phyloP scores from a whole-genome alignment of 768 basidiomycete genomes.

The Mycena maculata region DNA sequence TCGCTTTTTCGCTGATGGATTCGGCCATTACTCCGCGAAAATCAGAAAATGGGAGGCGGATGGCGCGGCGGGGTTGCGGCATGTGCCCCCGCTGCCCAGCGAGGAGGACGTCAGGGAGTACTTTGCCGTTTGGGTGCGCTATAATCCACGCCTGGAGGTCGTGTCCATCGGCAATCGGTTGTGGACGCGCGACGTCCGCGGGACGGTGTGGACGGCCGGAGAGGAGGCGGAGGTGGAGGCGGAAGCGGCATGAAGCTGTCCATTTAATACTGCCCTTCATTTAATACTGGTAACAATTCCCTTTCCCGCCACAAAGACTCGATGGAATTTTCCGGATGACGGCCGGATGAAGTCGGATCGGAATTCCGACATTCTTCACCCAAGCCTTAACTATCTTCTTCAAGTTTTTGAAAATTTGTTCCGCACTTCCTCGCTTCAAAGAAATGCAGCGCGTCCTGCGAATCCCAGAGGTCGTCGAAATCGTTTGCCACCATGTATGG shows the following conservation, averaged over 20 bases:
- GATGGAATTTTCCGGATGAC: too few species aligned
- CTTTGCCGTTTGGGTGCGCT: slow-evolving; percentile 1
- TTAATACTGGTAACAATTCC: too few species aligned
- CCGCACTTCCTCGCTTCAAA: too few species aligned
- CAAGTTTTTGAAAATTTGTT: too few species aligned
- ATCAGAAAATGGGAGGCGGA: not conserved
- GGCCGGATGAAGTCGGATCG: too few species aligned
- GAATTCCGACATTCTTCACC: too few species aligned
- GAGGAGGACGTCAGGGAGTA: not conserved
- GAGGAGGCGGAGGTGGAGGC: too few species aligned
- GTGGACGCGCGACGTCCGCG: not conserved
- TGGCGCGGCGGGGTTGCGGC: not conserved
- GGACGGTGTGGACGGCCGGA: not conserved
- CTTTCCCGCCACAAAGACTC: too few species aligned
- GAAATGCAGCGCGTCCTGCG: not conserved
- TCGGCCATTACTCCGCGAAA: not conserved
- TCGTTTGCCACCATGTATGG: not conserved
- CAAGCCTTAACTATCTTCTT: too few species aligned
- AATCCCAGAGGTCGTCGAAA: not conserved
- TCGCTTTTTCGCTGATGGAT: not conserved
- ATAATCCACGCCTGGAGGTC: not conserved
- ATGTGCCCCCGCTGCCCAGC: not conserved
- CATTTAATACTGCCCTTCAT: too few species aligned
- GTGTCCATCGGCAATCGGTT: not conserved
- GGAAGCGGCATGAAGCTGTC: too few species aligned